phyloP scores from a whole-genome alignment of 192 early-diverging fungal genomes.

The Coemansia javaensis region DNA sequence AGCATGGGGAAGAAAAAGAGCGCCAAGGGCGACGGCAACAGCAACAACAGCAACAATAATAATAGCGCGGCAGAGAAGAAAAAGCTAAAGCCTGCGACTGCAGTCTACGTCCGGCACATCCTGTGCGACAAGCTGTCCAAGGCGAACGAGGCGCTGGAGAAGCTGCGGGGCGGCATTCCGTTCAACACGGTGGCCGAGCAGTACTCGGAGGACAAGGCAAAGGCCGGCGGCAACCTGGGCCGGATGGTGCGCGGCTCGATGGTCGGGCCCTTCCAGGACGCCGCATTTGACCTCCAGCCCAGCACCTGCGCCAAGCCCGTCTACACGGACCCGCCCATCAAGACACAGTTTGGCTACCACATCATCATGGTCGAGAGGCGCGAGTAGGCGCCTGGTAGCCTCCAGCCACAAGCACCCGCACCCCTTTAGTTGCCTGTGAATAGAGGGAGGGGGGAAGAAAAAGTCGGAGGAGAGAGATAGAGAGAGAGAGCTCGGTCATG shows the following conservation, averaged over 20 bases:
- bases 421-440: background rate
- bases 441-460: no score
- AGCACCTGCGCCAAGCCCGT: conserved; percentile 61
- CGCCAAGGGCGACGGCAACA: conserved; percentile 4
- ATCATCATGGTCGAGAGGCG: conserved; percentile 79
- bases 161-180: conserved; percentile 54
- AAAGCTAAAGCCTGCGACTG: conserved; percentile 62
- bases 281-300: conserved; percentile 68
- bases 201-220: conserved; percentile 83
- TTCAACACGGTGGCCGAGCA: conserved; percentile 69
- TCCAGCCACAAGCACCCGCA: no score
- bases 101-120: conserved; percentile 70
- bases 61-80: no score
- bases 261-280: conserved; percentile 75
- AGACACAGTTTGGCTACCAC: conserved; percentile 74
- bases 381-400: conserved; percentile 30
- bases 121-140: conserved; percentile 79
- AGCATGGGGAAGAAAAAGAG: conserved; percentile 26
- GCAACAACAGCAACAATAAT: conserved; percentile 24
- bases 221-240: conserved; percentile 71
- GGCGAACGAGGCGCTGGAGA: conserved; percentile 62
- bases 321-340: conserved; percentile 69
- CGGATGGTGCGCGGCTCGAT: conserved; percentile 70
- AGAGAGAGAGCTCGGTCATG: background rate
- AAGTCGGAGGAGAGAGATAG: no score